phyloP scores from a whole-genome alignment of 2,329 filamentous ascomycete genomes.

The Phaeomoniella chlamydospora region DNA sequence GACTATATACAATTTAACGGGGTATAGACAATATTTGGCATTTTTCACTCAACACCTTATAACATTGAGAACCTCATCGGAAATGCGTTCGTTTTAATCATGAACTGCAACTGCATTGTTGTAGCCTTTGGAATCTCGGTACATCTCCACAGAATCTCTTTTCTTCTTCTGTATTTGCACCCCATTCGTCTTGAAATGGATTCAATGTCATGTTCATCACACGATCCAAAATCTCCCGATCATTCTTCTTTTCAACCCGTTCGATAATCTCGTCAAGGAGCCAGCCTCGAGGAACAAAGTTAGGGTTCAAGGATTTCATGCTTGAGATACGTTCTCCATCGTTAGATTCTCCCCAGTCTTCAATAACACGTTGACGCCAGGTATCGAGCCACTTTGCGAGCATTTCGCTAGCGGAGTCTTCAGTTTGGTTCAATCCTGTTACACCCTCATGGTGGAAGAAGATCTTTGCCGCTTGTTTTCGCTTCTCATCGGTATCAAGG shows the following conservation, averaged over 20 bases:
- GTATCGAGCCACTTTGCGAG: conserved; percentile 68
- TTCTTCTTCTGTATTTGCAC: conserved; percentile 57
- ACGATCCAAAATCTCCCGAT: conserved; percentile 61
- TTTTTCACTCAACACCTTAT: background rate
- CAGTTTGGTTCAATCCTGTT: conserved; percentile 40
- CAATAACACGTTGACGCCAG: conserved; percentile 57
- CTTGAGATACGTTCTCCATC: conserved; percentile 50
- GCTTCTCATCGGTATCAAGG: conserved; percentile 47
- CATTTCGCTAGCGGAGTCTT: conserved; percentile 49
- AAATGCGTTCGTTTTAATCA: conserved; percentile 28
- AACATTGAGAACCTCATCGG: background rate
- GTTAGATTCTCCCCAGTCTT: conserved; percentile 56
- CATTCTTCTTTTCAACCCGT: conserved; percentile 69
- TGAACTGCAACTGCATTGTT: conserved; percentile 95
- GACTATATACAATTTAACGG: too few relatives aligned
- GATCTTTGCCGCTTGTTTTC: conserved; percentile 48
- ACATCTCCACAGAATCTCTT: conserved; percentile 75
- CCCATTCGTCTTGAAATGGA: conserved; percentile 62
- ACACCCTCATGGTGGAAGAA: conserved; percentile 74
- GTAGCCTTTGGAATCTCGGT: conserved; percentile 58
- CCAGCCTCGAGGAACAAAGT: conserved; percentile 83
- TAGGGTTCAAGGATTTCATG: conserved; percentile 85
- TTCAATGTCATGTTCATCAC: conserved; percentile 72
- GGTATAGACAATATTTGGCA: background rate
- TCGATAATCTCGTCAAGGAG: conserved; percentile 86